Evolutionary conservation across 2,329 filamentous ascomycete species (phyloP), one percentile per base, ranked within the genome.

Genomic region (Alternaria triticina): DNA sequence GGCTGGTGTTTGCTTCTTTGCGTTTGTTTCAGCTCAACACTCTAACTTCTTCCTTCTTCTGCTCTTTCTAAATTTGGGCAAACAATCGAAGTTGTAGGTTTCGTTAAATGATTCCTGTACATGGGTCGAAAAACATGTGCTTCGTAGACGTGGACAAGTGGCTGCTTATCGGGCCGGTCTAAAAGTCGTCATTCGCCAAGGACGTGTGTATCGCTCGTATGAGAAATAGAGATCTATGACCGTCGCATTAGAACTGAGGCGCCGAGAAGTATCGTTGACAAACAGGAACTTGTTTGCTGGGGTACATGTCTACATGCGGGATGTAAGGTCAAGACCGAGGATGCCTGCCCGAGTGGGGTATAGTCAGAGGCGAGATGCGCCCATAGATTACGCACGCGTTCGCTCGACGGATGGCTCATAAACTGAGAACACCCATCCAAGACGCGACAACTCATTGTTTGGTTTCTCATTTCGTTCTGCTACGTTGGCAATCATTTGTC

Each of bases 121-220:
- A 40, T 23, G n/a, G 13, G n/a, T 22, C 1, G 49, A 8, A 17
- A 36, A 30, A 1, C 30, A 12, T 40, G 49, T 52, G 12, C 22
- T 25, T 40, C 2, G 52, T 12, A 54, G 6, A 22, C 36, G 52
- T 54, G 20, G 30, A 36, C n/a, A 43, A 22, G 33, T 44, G 36
- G 40, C 52, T 36, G 52, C 22, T 54, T 54, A 54, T 54, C 52
- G 52, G 52, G 23, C 52, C 36, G 52, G 20, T 22, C 20, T 36
- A 44, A 44, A 54, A 44, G 52, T 25, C 36, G 36, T 54, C 52
- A 44, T 54, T 44, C 36, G 52, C 52, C 52, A 44, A 54, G 33
- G 13, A 40, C 22, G 22, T 15, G n/a, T 25, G 23, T 44, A 28
- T 28, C 8, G 10, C 30, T 13, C 3, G 30, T 36, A 7, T 52